Conservation (phyloP, 805 yeast species). For the Cyberlindnera lachancei region DNA sequence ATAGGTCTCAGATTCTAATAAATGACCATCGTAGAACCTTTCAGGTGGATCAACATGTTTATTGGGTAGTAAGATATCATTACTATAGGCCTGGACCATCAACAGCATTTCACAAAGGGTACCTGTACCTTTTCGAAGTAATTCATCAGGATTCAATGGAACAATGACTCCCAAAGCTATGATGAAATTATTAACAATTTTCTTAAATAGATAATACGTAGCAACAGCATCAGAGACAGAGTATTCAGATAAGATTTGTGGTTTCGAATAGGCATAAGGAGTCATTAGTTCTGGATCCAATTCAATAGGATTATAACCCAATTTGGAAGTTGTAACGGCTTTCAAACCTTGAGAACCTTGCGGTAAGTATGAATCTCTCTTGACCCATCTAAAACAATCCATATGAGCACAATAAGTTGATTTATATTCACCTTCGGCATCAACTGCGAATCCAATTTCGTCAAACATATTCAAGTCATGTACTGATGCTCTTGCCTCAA, state of each 20-base stretch:
- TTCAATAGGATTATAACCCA: constrained; percentile 95
- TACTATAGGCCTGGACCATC: constrained; percentile 90
- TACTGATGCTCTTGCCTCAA: constrained; percentile 76
- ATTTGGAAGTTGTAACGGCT: constrained; percentile 92
- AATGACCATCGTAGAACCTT: constrained; percentile 89
- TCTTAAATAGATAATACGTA: constrained; percentile 90
- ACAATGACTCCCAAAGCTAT: constrained; percentile 92
- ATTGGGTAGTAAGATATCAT: constrained; percentile 76
- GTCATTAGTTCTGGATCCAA: constrained; percentile 98
- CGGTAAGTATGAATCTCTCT: constrained; percentile 93
- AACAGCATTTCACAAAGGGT: constrained; percentile 96
- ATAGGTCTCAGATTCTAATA: constrained; percentile 90
- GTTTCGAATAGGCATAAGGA: constrained; percentile 91
- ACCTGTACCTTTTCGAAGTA: constrained; percentile 94
- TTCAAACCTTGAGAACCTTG: constrained; percentile 98
- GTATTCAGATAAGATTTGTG: constrained; percentile 88
- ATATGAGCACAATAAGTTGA: constrained; percentile 89
- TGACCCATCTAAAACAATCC: constrained; percentile 98
- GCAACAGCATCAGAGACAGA: constrained; percentile 99
- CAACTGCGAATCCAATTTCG: constrained; percentile 91
- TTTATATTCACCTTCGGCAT: constrained; percentile 85
- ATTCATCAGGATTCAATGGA: constrained; percentile 96
- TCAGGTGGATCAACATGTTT: constrained; percentile 93
- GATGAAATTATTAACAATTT: constrained; percentile 94
- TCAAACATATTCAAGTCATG: constrained; percentile 85